Conservation (phyloP, 1,284 basidiomycete species). For the Melampsora americana region DNA sequence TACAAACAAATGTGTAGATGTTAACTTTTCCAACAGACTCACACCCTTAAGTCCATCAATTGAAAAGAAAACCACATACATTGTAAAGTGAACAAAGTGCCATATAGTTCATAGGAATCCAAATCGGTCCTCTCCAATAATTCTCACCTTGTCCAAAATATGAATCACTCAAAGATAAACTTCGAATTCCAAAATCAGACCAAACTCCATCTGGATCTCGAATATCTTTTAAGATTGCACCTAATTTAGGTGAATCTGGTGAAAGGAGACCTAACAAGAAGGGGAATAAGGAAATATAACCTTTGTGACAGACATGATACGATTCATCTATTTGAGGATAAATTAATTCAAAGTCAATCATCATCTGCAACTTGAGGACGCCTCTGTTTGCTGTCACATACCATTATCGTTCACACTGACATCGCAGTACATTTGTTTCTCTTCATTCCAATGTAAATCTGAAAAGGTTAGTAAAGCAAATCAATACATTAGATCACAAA, state of each 20-base stretch:
- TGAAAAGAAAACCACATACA: conserved; percentile 55
- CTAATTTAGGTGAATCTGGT: conserved; percentile 71
- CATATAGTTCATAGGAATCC: conserved; percentile 95
- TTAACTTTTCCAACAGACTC: neutral
- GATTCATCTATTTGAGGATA: conserved; percentile 67
- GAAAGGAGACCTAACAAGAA: conserved; percentile 76
- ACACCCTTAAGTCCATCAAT: neutral
- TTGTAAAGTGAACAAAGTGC: conserved; percentile 72
- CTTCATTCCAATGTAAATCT: conserved; percentile 91
- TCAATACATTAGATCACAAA: conserved; percentile 25
- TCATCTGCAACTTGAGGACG: neutral
- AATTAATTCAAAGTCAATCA: neutral
- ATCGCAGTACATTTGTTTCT: conserved; percentile 87
- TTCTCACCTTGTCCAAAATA: conserved; percentile 86
- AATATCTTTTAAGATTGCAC: conserved; percentile 72
- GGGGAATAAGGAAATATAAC: conserved; percentile 89
- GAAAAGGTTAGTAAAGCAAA: conserved; percentile 18
- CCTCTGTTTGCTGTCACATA: conserved; percentile 51
- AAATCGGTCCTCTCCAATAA: conserved; percentile 94
- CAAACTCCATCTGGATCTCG: conserved; percentile 77
- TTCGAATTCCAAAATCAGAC: conserved; percentile 83
- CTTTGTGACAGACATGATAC: conserved; percentile 80
- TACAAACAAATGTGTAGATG: neutral
- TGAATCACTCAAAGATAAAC: conserved; percentile 76
- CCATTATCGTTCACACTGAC: conserved; percentile 77